Base-by-base conservation (phyloP, 495 filamentous ascomycete genomes). In the Cercophora newfieldiana region DNA sequence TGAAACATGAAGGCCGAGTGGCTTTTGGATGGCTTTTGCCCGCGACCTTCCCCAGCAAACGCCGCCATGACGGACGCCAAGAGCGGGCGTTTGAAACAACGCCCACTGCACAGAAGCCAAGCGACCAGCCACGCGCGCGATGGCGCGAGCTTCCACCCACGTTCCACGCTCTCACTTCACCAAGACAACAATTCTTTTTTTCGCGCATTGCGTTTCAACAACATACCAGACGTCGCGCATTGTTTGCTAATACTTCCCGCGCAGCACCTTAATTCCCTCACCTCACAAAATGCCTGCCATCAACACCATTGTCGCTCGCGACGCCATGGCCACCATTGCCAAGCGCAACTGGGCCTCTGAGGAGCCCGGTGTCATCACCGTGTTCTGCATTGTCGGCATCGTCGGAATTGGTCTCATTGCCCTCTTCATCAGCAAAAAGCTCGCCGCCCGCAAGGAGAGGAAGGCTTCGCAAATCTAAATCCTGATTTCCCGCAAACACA, bases 381-480 rank as follows among this genome's bases (percentile, higher is more conserved):
- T 87, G 54, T 87, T 88, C 79, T 83, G 79, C 71, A 83, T 88
- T 66, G 79, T 87, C 66, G 83, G 80, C 70, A 67, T 85, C 57
- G 83, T 88, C 70, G 80, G 55, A 53, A 65, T 81, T 63, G 77
- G 81, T 61, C 70, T 88, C 48, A 64, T 82, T 53, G 61, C 61
- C 14, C 74, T 88, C 31, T 78, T 75, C 71, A 77, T 86, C 69
- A 73, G 75, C 66, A 83, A 79, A 74, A 70, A 71, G 68, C 5
- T 82, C 7, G 57, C 71, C 2, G 78, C 75, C 61, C 75, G 78
- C 67, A 75, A 68, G 67, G 79, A 78, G 18, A 59, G 65, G 60
- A 79, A 78, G 71, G n/a, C n/a, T n/a, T n/a, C n/a, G n/a, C 29
- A 59, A 16, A 31, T 61, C 60, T 72, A 74, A 67, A 62, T 30